Evolutionary conservation across 805 yeast genomes (phyloP).

Genomic region (Diddensiella santjacobensis): DNA sequence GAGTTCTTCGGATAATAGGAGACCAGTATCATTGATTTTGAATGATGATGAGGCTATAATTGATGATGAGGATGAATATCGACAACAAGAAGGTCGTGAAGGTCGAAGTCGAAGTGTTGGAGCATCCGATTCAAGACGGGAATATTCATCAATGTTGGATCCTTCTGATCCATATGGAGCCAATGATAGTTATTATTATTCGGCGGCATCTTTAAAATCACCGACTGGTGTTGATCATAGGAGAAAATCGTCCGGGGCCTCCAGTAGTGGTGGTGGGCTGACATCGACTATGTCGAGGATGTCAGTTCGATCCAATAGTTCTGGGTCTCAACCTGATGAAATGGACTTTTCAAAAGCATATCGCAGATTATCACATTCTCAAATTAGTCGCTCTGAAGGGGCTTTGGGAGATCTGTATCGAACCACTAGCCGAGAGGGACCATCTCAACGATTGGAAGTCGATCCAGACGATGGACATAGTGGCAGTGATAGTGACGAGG

Average conservation of each 20-base stretch:
- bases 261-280: not conserved
- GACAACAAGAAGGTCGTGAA: not conserved
- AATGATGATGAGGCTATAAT: conserved; percentile 7
- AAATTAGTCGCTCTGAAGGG: conserved; percentile 12
- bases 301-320: conserved; percentile 1
- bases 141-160: not conserved
- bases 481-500: conserved; percentile 8
- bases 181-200: conserved; percentile 2
- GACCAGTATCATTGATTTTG: conserved; percentile 11
- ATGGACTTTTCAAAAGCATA: conserved; percentile 9
- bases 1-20: conserved; percentile 6
- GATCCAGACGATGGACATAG: conserved; percentile 40
- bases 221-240: not conserved
- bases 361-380: conserved; percentile 8
- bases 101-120: not conserved
- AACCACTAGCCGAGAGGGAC: conserved; percentile 10
- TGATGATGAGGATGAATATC: not conserved
- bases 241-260: not conserved
- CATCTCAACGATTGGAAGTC: conserved; percentile 38
- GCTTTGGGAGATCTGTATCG: conserved; percentile 11
- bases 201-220: not conserved
- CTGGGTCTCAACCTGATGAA: conserved; percentile 4
- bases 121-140: not conserved
- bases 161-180: conserved; percentile 3
- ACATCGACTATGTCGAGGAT: not conserved